These are phyloP conservation scores for Tolypocladium sp. DNA, from an alignment of 2,329 filamentous ascomycete genomes.

Conservation along the genomic window DNA sequence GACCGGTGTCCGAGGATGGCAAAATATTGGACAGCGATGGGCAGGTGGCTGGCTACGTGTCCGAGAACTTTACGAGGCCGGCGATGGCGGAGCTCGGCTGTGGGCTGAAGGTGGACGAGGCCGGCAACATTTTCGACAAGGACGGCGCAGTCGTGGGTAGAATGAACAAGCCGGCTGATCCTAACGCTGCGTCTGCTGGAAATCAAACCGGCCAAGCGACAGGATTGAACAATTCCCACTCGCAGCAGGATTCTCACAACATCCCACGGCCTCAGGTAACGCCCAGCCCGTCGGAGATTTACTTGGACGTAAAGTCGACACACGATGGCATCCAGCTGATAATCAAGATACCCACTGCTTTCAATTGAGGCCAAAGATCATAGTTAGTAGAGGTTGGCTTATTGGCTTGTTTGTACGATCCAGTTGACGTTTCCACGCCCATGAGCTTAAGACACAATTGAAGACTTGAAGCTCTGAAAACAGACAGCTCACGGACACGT, in stretches of 20 bases:
- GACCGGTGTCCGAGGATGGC: slow-evolving; percentile 33
- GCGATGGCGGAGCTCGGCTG: slow-evolving; percentile 41
- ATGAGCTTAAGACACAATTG: too few relatives aligned
- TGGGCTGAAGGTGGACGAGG: slow-evolving; percentile 45
- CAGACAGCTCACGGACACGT: too few relatives aligned
- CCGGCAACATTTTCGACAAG: slow-evolving; percentile 48
- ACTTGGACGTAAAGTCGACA: slow-evolving; percentile 48
- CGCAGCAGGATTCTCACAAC: slow-evolving; percentile 22
- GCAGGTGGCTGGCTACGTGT: slow-evolving; percentile 69
- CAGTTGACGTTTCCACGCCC: too few relatives aligned
- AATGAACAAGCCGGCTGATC: slow-evolving; percentile 30
- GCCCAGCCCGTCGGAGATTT: slow-evolving; percentile 43
- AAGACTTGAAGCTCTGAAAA: too few relatives aligned
- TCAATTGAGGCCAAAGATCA: slow-evolving; percentile 23
- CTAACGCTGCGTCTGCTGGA: not conserved
- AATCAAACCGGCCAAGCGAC: not conserved
- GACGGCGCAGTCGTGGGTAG: slow-evolving; percentile 52
- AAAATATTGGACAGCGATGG: slow-evolving; percentile 66
- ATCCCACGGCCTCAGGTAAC: slow-evolving; percentile 21
- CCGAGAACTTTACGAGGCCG: slow-evolving; percentile 43
- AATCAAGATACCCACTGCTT: slow-evolving; percentile 48
- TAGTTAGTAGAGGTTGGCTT: not conserved
- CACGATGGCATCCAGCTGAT: slow-evolving; percentile 48
- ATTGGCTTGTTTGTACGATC: too few relatives aligned
- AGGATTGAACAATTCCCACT: not conserved